Evolutionary conservation across 2,329 filamentous ascomycete genomes (phyloP).

Genomic region (Xylariales sp.): DNA sequence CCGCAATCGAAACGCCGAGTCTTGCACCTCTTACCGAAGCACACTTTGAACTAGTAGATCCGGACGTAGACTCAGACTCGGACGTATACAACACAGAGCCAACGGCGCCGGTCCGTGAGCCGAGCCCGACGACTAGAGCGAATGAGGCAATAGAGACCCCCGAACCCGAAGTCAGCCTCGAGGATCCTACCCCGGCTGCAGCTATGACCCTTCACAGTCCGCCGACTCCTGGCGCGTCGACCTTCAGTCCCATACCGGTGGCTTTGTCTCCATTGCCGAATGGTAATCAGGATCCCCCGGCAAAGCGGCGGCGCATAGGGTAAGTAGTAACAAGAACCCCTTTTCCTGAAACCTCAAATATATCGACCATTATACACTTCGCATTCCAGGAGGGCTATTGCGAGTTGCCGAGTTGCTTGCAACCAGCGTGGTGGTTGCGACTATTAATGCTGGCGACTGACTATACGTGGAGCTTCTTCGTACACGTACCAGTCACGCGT

Average conservation of each 20-base stretch:
- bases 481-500: no score
- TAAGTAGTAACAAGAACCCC: slow-evolving; percentile 14
- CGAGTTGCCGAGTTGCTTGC: no score
- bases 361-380: no score
- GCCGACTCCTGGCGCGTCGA: slow-evolving; percentile 16
- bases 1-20: slow-evolving; percentile 23
- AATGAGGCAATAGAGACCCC: slow-evolving; percentile 3
- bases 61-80: not conserved
- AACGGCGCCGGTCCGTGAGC: not conserved
- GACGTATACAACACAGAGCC: not conserved
- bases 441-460: no score
- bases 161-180: no score
- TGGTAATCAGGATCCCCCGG: slow-evolving; percentile 10
- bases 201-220: slow-evolving; percentile 21
- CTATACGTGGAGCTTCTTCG: no score
- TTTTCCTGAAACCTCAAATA: not conserved
- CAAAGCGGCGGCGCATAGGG: slow-evolving; percentile 23
- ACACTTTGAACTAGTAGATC: slow-evolving; percentile 19
- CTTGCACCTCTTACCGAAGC: slow-evolving; percentile 18
- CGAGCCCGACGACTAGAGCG: not conserved
- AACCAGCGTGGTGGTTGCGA: no score
- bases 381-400: no score
- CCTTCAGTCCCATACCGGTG: slow-evolving; percentile 3
- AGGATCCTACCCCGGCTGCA: slow-evolving; percentile 7
- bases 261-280: slow-evolving; percentile 8